Base-by-base conservation (phyloP, 805 yeast species). In the Cyberlindnera euphorbiiphila region DNA sequence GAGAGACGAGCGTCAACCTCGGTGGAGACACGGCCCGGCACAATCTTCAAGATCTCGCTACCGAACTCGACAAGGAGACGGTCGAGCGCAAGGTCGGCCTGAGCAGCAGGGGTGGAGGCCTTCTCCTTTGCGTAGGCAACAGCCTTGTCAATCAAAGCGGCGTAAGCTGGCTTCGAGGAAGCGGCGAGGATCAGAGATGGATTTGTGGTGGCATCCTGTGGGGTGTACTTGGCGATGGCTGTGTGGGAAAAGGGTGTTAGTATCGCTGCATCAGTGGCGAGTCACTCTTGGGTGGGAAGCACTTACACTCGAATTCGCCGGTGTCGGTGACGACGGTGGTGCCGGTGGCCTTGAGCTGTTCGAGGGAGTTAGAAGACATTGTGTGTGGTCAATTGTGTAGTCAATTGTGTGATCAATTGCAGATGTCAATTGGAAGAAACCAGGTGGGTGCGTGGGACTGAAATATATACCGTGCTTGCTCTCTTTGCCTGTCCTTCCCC, bases 191-290 rank as follows among this genome's bases (percentile, higher is more conserved):
- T 91, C 71, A 93, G 75, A 29, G 98, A 88, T 52, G 98, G 98
- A 75, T 93, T 93, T 64, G 98, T 93, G 56, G 98, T 93, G 52
- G 98, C 96, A 68, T 93, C 98, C 74, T 93, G 98, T 53, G 98
- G 98, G 56, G 93, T 86, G 74, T 84, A 93, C 69, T 89, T 87
- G 62, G 96, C 96, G 64, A 93, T 93, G 49, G 93, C 52, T 61
- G 41, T 28, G 18, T 9, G 11, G 24, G 11, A 11, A 21, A 11
- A 21, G 24, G 11, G 11, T 21, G 24, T 11, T 8, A 9, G 24
- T 21, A 11, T 21, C 9, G 23, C 11, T 16, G 23, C 18, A 19
- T 17, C 14, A 18, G 26, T n/a, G 17, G 16, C 11, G 31, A n/a
- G 11, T 7, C 7, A 26, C 13, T 5, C 12, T 14, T 8, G 13